phyloP scores from a whole-genome alignment of 345 rosid genomes.

The Eutrema japonicum region DNA sequence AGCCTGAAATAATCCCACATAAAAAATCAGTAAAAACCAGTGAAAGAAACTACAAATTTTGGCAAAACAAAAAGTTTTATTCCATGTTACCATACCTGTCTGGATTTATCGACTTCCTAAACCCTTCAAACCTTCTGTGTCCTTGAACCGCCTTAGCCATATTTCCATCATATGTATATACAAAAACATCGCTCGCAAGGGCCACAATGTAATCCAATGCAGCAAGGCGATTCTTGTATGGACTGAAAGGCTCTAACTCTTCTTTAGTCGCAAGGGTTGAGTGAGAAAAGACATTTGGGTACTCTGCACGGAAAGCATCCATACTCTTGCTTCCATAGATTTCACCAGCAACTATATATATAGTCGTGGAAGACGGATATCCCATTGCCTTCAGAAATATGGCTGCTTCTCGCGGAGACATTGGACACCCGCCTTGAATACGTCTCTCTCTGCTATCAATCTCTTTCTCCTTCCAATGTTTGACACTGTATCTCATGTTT shows the following conservation, averaged over 20 bases:
- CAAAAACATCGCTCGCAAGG: constrained; percentile 90
- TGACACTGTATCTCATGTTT: constrained; percentile 73
- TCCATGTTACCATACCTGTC: constrained; percentile 57
- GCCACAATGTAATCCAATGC: constrained; percentile 92
- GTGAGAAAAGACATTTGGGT: constrained; percentile 85
- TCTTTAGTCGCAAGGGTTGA: constrained; percentile 75
- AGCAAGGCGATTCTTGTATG: constrained; percentile 89
- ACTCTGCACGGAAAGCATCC: constrained; percentile 73
- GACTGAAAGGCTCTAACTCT: constrained; percentile 74
- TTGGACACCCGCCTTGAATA: constrained; percentile 90
- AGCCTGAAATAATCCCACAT: constrained; percentile 53
- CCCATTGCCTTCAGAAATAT: constrained; percentile 94
- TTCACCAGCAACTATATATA: constrained; percentile 93
- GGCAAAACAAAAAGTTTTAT: neutral
- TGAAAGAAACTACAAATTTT: neutral
- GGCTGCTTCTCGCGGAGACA: constrained; percentile 98
- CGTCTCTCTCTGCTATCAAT: constrained; percentile 72
- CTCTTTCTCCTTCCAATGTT: constrained; percentile 99
- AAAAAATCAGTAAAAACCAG: constrained; percentile 29
- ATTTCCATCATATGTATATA: constrained; percentile 91
- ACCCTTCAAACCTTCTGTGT: constrained; percentile 84
- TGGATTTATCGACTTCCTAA: constrained; percentile 81
- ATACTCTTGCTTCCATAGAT: constrained; percentile 84
- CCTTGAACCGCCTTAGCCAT: constrained; percentile 99
- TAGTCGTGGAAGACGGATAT: constrained; percentile 78